A percentile compares a stretch with the other conserved stretches of the same genome.
Evolutionary conservation across 371 early-diverging fungal genomes (phyloP).

Genomic region (Syncephalis plumigaleata): DNA sequence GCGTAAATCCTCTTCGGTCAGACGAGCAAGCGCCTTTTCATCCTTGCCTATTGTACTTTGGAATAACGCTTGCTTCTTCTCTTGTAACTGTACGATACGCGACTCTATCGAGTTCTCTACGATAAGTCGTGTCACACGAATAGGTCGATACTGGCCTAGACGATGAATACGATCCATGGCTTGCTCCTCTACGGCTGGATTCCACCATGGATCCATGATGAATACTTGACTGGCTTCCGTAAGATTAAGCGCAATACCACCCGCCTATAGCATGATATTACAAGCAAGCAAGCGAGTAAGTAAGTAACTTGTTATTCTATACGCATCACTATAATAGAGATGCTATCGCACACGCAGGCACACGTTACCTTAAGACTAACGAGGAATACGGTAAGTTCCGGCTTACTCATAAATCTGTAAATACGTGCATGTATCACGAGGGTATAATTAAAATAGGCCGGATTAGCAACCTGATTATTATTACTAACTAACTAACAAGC

Average conservation of each 20-base stretch:
- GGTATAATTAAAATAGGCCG: too few relatives aligned
- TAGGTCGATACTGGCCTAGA: slow-evolving; percentile 78
- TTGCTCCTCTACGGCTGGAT: slow-evolving; percentile 54
- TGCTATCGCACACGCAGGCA: slow-evolving; percentile 5
- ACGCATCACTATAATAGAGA: too few relatives aligned
- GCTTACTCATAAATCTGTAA: slow-evolving; percentile 58
- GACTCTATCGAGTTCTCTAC: slow-evolving; percentile 93
- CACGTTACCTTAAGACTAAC: slow-evolving; percentile 48
- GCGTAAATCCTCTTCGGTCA: slow-evolving; percentile 70
- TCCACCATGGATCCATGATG: slow-evolving; percentile 89
- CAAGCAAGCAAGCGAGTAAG: slow-evolving; percentile 1
- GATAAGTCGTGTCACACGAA: slow-evolving; percentile 72
- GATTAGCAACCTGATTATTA: too few relatives aligned
- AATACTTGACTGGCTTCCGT: slow-evolving; percentile 90
- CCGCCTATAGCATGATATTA: slow-evolving; percentile 46
- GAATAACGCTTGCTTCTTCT: slow-evolving; percentile 86
- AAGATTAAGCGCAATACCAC: slow-evolving; percentile 90
- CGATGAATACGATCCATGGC: slow-evolving; percentile 87
- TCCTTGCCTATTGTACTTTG: slow-evolving; percentile 78
- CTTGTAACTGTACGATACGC: slow-evolving; percentile 84
- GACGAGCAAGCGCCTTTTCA: slow-evolving; percentile 33
- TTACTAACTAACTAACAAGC: too few relatives aligned
- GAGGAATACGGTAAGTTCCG: slow-evolving; percentile 72
- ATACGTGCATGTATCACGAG: too few relatives aligned
- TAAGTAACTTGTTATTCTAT: too few relatives aligned